Base-by-base conservation (phyloP, 2,329 filamentous ascomycete genomes). In the Colletotrichum viniferum region DNA sequence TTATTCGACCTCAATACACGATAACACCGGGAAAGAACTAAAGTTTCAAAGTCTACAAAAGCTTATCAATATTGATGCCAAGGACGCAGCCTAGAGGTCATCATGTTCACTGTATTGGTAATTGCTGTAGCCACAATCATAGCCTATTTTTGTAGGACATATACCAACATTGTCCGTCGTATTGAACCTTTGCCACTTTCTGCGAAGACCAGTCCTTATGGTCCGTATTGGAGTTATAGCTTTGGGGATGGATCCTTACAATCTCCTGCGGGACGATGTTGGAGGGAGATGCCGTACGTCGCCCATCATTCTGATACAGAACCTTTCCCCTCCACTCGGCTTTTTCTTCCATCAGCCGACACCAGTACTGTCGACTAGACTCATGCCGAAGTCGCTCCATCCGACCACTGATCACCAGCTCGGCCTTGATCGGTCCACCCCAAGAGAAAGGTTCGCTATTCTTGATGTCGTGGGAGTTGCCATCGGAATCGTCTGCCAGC, bases 391-490 rank as follows among this genome's bases (percentile, higher is more conserved):
- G 16, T 3, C 61, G 16, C 10, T 60, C 61, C 43, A 66, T 66
- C 3, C 1, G 24, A 10, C 61, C 48, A 5, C 48, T 14, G 26
- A 71, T 66, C 4, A 71, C 24, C 24, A 66, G 9, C 24, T 60
- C 48, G 0, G 24, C 61, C 34, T 30, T 13, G 5, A 66, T 60
- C 0, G 69, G 69, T 0, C 61, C 48, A 1, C 61, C 3, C 69
- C 69, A 66, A 9, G 5, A 13, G 10, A 26, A 60, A 14, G 24
- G 1, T 9, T 10, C 43, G 7, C 12, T 12, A 14, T 13, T 13
- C 3, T 1, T 24, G 1, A 10, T 7, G n/a, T 62, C 8, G 4
- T 26, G 8, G 4, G 4, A 1, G 2, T 0, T 43, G 1, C 36
- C 4, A 65, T 32, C 9, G 6, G 1, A 21, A 7, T 4, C 69